Base-by-base conservation (phyloP, 352 stramenopile species). In the Phytopythium montanum region DNA sequence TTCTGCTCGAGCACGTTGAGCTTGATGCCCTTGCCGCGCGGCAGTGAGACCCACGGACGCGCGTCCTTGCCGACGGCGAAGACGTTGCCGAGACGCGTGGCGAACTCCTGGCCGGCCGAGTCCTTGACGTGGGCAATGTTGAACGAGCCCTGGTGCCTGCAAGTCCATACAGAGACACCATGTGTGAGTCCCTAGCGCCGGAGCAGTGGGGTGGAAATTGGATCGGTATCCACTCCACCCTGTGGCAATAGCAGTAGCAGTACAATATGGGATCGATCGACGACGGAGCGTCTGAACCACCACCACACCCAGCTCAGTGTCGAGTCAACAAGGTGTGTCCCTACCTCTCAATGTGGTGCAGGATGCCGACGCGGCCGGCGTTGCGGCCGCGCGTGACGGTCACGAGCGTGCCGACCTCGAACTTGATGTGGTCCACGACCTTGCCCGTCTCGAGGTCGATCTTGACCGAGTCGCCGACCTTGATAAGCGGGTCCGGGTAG, bases 51-150 rank as follows among this genome's bases (percentile, higher is more conserved):
- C 68, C 93, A 90, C 63, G 96, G 89, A 41, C 93, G 89, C 56
- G 92, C 86, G 60, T 92, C 85, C 70, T 88, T 89, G 77, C 97
- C 97, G 73, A 99, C 98, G 34, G 97, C 86, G 71, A 99, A 99
- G 61, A 99, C 92, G 81, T 99, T 99, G 58, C 78, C 76, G 48
- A 98, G 86, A 75, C 97, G 93, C 29, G 97, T 99, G 67, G 97
- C 96, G 74, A 99, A 99, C 55, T 91, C 81, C 83, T 99, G 80
- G 65, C 97, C 97, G 69, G 96, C 94, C 71, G 95, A 90, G 84
- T 99, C 97, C 87, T 98, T 98, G 49, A 99, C 83, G 76, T 98
- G 97, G 52, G 98, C 95, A 86, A 99, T 99, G 73, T 98, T 97
- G 87, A 99, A 99, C 60, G 95, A 99, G 81, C 97, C 97, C 67